Percentiles rank a stretch among this genome's conserved stretches.
These are phyloP conservation scores for Spathaspora girioi DNA, from an alignment of 805 yeast species.

Conservation along the genomic window DNA sequence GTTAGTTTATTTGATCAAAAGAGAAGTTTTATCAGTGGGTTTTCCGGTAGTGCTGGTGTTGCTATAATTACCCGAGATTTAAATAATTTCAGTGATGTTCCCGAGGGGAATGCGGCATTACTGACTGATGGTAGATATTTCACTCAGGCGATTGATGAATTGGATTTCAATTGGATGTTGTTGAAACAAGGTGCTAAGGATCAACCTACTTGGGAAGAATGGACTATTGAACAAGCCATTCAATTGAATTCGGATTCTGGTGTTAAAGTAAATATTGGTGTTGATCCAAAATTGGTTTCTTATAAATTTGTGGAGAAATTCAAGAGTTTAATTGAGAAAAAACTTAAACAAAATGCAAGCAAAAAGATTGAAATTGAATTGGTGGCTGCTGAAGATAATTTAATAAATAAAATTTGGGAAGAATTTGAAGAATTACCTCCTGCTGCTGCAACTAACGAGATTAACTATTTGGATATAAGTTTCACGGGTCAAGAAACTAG, in stretches of 20 bases:
- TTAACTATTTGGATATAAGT: constrained; percentile 48
- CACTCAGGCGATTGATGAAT: constrained; percentile 53
- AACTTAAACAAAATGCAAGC: constrained; percentile 14
- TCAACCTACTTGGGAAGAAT: constrained; percentile 56
- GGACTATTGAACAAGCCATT: constrained; percentile 50
- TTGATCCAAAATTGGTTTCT: constrained; percentile 50
- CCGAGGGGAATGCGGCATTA: constrained; percentile 54
- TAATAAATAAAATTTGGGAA: constrained; percentile 75
- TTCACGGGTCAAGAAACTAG: constrained; percentile 63
- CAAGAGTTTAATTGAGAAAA: constrained; percentile 31
- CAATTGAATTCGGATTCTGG: constrained; percentile 49
- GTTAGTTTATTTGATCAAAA: constrained; percentile 52
- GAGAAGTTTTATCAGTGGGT: constrained; percentile 55
- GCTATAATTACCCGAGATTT: constrained; percentile 56
- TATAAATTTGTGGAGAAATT: constrained; percentile 20
- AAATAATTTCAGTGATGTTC: constrained; percentile 45
- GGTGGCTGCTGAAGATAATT: constrained; percentile 50
- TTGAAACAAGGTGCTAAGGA: constrained; percentile 49
- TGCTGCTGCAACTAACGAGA: constrained; percentile 43
- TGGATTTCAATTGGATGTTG: constrained; percentile 58
- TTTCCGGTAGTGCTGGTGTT: constrained; percentile 59
- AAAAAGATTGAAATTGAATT: constrained; percentile 39
- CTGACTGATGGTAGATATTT: constrained; percentile 63
- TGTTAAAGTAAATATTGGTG: constrained; percentile 31
- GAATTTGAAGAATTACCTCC: constrained; percentile 61